phyloP scores from a whole-genome alignment of 2,329 filamentous ascomycete genomes.

The Pyrenophora tritici-repentis region DNA sequence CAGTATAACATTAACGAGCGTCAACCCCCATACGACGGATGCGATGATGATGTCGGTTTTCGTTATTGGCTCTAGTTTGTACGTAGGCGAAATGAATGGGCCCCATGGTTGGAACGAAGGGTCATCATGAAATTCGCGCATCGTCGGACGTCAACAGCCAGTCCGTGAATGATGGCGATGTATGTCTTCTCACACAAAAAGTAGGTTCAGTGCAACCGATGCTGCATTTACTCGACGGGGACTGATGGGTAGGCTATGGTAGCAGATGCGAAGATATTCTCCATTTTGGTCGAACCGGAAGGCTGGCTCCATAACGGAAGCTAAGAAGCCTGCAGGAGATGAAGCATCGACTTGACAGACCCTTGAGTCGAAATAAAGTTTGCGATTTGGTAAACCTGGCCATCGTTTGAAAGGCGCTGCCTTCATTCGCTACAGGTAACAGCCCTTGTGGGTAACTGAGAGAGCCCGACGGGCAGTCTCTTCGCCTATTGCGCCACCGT shows the following conservation, averaged over 20 bases:
- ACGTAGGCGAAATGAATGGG: slow-evolving; percentile 31
- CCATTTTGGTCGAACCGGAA: slow-evolving; percentile 18
- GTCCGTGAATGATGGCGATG: not conserved
- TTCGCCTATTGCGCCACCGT: slow-evolving; percentile 4
- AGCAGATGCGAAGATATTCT: not conserved
- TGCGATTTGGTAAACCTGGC: slow-evolving; percentile 1
- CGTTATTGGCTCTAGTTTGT: slow-evolving; percentile 35
- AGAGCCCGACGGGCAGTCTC: slow-evolving; percentile 8
- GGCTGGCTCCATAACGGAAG: slow-evolving; percentile 15
- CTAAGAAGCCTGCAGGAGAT: slow-evolving; percentile 22
- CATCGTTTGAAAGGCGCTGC: not conserved
- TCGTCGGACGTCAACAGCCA: slow-evolving; percentile 3
- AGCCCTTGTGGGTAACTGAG: slow-evolving; percentile 1
- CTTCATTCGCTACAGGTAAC: slow-evolving; percentile 6
- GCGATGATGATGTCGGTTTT: slow-evolving; percentile 40
- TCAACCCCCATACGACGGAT: slow-evolving; percentile 36
- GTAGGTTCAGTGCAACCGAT: not conserved
- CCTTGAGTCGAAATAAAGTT: slow-evolving; percentile 29
- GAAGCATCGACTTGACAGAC: slow-evolving; percentile 14
- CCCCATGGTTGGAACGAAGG: slow-evolving; percentile 32
- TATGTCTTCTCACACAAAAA: not conserved
- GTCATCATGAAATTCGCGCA: slow-evolving; percentile 25
- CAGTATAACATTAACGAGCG: slow-evolving; percentile 31
- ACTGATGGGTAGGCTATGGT: not conserved
- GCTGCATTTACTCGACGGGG: slow-evolving; percentile 4